Evolutionary conservation across 2,329 filamentous ascomycete species (phyloP), one percentile per base, ranked within the genome.

Genomic region (Monosporascus sp.): DNA sequence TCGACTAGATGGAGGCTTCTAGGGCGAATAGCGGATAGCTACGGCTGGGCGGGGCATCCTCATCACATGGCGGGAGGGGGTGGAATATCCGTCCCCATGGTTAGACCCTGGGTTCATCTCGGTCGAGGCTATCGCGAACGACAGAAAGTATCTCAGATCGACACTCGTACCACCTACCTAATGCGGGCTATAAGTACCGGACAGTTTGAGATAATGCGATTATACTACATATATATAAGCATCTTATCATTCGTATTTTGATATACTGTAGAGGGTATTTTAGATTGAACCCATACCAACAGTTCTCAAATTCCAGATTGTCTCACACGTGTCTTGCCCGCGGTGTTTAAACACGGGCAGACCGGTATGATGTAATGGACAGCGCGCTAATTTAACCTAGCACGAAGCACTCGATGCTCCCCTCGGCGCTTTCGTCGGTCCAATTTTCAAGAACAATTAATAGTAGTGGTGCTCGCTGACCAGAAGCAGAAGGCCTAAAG

Each of bases 11-110:
- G n/a, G 22, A 11, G 18, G 22, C 18, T 24, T 49, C 24, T 31
- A 25, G 20, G 6, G 37, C 48, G 48, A 25, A 50, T 50, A 39
- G 48, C 48, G 48, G 38, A 50, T 50, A 39, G 48, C 48, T 8
- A 42, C 48, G 22, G 39, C 31, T 4, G 3, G 31, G 31, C 31
- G 31, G 31, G 31, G 31, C 18, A 20, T 5, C 18, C 6, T 39
- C 36, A 45, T 50, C 37, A 31, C 36, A 39, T 27, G 48, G 48
- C 11, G 38, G 48, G 48, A 20, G 48, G 22, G 38, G 38, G 48
- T 36, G 48, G 31, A 42, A 27, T 50, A 24, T 25, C 22, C 18
- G 6, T 42, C 22, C 31, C 31, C 31, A 34, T 14, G 39, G 17
- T 42, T 20, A 14, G 17, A 20, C 18, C 39, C 39, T 20, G 17